Percentiles rank a stretch among this genome's conserved stretches.
phyloP scores from a whole-genome alignment of 2,329 filamentous ascomycete genomes.

The Anthostomella pinea region DNA sequence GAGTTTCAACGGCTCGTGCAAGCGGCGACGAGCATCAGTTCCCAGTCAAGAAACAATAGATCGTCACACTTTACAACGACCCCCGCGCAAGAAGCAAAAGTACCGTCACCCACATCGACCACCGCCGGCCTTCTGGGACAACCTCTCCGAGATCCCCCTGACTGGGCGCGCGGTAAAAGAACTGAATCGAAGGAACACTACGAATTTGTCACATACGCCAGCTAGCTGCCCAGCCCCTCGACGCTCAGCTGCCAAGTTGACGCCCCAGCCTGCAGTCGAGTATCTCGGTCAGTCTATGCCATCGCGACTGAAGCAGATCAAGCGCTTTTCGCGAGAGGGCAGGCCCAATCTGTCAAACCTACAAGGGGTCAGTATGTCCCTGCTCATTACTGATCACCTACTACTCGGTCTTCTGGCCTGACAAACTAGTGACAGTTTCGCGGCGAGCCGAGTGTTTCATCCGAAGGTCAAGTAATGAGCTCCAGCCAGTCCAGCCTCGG shows the following conservation, averaged over 20 bases:
- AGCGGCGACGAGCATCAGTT: too few species aligned
- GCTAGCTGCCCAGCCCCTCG: not conserved
- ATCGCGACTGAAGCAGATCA: not conserved
- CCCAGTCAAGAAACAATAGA: too few species aligned
- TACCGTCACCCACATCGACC: not conserved
- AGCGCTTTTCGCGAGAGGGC: constrained; percentile 3
- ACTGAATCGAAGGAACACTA: constrained; percentile 3
- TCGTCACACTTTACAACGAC: too few species aligned
- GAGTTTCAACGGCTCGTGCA: too few species aligned
- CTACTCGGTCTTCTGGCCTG: too few species aligned
- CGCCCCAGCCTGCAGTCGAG: constrained; percentile 1
- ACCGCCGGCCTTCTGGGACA: constrained; percentile 8
- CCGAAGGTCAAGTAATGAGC: too few species aligned
- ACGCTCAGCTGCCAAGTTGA: not conserved
- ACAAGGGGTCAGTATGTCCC: too few species aligned
- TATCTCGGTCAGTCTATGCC: constrained; percentile 1
- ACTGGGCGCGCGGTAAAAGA: constrained; percentile 2
- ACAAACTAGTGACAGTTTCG: too few species aligned
- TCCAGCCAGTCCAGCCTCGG: too few species aligned
- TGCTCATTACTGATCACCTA: too few species aligned
- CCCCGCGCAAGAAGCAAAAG: constrained; percentile 1
- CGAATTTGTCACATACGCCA: not conserved
- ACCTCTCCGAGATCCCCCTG: constrained; percentile 4
- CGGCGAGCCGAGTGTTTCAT: too few species aligned
- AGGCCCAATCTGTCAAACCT: constrained; percentile 3